A percentile compares a stretch with the other conserved stretches of the same genome.
Evolutionary conservation across 495 filamentous ascomycete genomes (phyloP).

Genomic region (Parathielavia hyrcaniae): DNA sequence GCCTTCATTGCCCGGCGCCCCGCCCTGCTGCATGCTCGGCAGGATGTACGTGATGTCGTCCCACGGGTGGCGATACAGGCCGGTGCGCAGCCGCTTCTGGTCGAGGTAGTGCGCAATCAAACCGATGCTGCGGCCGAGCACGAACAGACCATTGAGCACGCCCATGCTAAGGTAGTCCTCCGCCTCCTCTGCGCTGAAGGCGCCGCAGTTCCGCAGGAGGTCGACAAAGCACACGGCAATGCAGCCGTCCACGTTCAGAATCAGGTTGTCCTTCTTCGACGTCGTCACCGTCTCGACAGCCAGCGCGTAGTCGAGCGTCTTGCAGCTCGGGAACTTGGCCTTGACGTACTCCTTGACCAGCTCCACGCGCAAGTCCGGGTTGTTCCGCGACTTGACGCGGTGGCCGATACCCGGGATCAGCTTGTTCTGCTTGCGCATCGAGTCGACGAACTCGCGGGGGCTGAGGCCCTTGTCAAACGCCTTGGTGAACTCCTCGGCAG

Average conservation of each 20-base stretch:
- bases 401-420: slow-evolving; percentile 98
- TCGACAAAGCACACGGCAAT: slow-evolving; percentile 99
- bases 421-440: slow-evolving; percentile 99
- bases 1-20: slow-evolving; percentile 70
- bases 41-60: slow-evolving; percentile 97
- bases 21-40: slow-evolving; percentile 66
- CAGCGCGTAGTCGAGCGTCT: slow-evolving; percentile 96
- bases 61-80: slow-evolving; percentile 98
- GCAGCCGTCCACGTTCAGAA: slow-evolving; percentile 97
- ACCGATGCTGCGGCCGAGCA: slow-evolving; percentile 92
- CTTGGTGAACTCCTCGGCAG: slow-evolving; percentile 96
- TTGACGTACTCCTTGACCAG: slow-evolving; percentile 97
- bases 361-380: slow-evolving; percentile 98
- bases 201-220: slow-evolving; percentile 93
- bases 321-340: slow-evolving; percentile 93
- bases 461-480: slow-evolving; percentile 96
- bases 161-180: slow-evolving; percentile 88
- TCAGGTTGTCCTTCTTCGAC: slow-evolving; percentile 99
- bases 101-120: slow-evolving; percentile 99
- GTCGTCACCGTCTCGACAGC: slow-evolving; percentile 97
- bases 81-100: slow-evolving; percentile 96
- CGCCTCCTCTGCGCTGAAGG: slow-evolving; percentile 77
- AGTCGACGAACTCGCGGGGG: slow-evolving; percentile 98
- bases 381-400: slow-evolving; percentile 98
- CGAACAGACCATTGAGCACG: slow-evolving; percentile 98